phyloP scores from a whole-genome alignment of 2,329 filamentous ascomycete species.

The Diplodia seriata region DNA sequence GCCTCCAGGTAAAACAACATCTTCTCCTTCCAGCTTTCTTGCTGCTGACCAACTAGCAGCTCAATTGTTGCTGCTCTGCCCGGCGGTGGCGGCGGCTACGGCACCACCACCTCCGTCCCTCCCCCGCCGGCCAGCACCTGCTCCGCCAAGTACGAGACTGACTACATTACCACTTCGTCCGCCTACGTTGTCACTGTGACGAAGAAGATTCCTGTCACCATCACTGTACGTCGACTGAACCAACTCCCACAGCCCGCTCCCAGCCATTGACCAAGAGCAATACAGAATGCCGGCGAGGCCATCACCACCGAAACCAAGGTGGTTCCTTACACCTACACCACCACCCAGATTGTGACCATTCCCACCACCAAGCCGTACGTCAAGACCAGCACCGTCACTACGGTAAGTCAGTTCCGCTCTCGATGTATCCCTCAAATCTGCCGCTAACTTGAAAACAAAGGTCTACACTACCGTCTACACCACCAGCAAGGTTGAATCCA shows the following conservation, averaged over 20 bases:
- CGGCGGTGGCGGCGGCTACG: not conserved
- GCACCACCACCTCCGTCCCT: not conserved
- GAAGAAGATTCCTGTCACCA: slow-evolving; percentile 12
- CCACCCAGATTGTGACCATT: not conserved
- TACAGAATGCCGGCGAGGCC: not conserved
- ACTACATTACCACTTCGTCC: slow-evolving; percentile 2
- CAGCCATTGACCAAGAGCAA: slow-evolving; percentile 4
- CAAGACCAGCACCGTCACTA: slow-evolving; percentile 15
- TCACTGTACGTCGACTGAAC: slow-evolving; percentile 7
- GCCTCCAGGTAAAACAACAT: slow-evolving; percentile 17
- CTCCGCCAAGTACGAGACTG: slow-evolving; percentile 22
- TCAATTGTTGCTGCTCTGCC: slow-evolving; percentile 25
- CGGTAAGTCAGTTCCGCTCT: slow-evolving; percentile 34
- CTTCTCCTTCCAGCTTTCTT: not conserved
- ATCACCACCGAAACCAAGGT: slow-evolving; percentile 35
- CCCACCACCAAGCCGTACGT: not conserved
- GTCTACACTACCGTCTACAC: slow-evolving; percentile 19
- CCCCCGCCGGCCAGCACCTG: slow-evolving; percentile 19
- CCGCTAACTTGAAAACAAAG: not conserved
- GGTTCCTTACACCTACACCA: slow-evolving; percentile 33
- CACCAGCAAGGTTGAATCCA: slow-evolving; percentile 36
- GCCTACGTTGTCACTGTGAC: slow-evolving; percentile 10
- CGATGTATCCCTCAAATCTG: not conserved
- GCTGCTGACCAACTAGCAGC: slow-evolving; percentile 3
- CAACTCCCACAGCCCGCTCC: not conserved